Evolutionary conservation across 2,329 filamentous ascomycete species (phyloP).

Genomic region (Mollisia scopiformis): DNA sequence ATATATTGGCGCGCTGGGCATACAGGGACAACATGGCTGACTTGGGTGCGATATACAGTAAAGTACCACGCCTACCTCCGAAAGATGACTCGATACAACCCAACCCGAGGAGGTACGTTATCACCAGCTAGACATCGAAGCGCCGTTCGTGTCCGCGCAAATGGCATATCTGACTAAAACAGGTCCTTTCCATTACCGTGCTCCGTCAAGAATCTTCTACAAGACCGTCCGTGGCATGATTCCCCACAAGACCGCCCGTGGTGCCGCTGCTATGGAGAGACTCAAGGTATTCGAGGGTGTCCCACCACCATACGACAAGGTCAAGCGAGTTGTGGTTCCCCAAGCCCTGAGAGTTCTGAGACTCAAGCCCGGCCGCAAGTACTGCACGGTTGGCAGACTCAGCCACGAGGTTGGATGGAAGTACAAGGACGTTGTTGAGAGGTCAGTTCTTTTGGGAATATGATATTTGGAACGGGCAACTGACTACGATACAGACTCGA

Average conservation of each 20-base stretch:
- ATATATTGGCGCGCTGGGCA: slow-evolving; percentile 19
- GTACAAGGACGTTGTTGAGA: slow-evolving; percentile 98
- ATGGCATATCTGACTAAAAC: slow-evolving; percentile 39
- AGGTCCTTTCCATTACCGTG: slow-evolving; percentile 99
- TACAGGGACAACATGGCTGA: slow-evolving; percentile 46
- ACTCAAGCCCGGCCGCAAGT: slow-evolving; percentile 99
- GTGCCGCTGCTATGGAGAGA: slow-evolving; percentile 94
- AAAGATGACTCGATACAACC: slow-evolving; percentile 99
- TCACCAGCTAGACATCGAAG: background rate
- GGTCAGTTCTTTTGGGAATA: slow-evolving; percentile 62
- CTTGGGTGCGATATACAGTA: slow-evolving; percentile 65
- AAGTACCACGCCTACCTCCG: slow-evolving; percentile 99
- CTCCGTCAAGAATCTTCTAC: slow-evolving; percentile 99
- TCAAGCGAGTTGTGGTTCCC: slow-evolving; percentile 99
- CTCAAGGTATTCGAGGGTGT: slow-evolving; percentile 99
- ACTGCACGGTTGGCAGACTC: slow-evolving; percentile 98
- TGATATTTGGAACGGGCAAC: slow-evolving; percentile 12
- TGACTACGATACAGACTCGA: slow-evolving; percentile 71
- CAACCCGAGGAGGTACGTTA: slow-evolving; percentile 84
- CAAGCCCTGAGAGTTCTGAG: slow-evolving; percentile 96
- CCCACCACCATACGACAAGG: slow-evolving; percentile 98
- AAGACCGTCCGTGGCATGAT: slow-evolving; percentile 99
- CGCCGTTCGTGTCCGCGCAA: background rate
- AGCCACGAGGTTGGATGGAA: slow-evolving; percentile 99
- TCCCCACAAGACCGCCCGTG: slow-evolving; percentile 99